Conservation (phyloP, 163 green algal genomes). For the Trebouxiophyceae sp. region DNA sequence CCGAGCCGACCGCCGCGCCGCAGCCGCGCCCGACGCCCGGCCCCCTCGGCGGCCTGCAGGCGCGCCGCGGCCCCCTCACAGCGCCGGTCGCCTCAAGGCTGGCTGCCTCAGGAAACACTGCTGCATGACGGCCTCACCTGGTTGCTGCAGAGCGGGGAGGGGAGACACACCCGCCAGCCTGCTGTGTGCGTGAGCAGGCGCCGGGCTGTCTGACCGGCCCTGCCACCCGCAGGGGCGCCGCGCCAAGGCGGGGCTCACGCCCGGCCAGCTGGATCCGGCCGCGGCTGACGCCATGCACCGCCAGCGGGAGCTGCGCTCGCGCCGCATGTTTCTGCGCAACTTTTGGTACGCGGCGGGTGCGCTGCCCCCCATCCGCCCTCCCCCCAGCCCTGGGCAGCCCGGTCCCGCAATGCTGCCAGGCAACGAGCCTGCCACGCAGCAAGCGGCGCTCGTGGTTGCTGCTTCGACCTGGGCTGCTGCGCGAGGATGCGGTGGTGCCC, state of each 20-base stretch:
- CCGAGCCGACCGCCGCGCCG: too few relatives aligned
- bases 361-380: not conserved
- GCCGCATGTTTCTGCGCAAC: conserved; percentile 58
- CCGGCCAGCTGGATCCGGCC: conserved; percentile 30
- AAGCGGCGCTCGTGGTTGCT: too few relatives aligned
- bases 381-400: too few relatives aligned
- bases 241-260: conserved; percentile 14
- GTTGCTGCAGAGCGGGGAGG: not conserved
- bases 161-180: not conserved
- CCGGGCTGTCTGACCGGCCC: not conserved
- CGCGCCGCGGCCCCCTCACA: not conserved
- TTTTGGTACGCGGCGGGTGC: conserved; percentile 68
- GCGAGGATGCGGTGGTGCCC: too few relatives aligned
- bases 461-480: too few relatives aligned
- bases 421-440: too few relatives aligned
- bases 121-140: not conserved
- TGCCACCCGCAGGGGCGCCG: not conserved
- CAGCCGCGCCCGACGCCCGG: too few relatives aligned
- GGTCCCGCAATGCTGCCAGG: too few relatives aligned
- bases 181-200: not conserved
- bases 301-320: conserved; percentile 43
- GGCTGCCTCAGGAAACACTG: not conserved
- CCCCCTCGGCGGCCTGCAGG: not conserved
- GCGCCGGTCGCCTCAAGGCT: not conserved
- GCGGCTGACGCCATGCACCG: conserved; percentile 25